Conservation (phyloP, 129 eudicot species). For the Deinandra increscens region DNA sequence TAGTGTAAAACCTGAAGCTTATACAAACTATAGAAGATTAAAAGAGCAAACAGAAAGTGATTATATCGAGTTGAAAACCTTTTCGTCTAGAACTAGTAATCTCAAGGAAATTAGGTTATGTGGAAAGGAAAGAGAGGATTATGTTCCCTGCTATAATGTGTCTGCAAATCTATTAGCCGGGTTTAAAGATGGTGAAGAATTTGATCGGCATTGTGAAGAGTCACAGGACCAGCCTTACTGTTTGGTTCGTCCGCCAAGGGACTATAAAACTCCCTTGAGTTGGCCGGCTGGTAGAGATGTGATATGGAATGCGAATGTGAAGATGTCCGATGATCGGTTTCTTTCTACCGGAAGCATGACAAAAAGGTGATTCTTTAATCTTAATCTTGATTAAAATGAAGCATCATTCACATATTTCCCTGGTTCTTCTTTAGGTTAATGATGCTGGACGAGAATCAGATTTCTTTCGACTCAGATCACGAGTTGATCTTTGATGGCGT, state of each 20-base stretch:
- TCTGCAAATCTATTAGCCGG: slow-evolving; percentile 65
- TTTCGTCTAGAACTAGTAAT: slow-evolving; percentile 39
- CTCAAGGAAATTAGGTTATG: slow-evolving; percentile 50
- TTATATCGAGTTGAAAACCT: slow-evolving; percentile 53
- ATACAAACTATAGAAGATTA: slow-evolving; percentile 66
- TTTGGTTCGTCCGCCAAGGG: slow-evolving; percentile 87
- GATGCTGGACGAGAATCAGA: slow-evolving; percentile 95
- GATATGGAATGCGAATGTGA: slow-evolving; percentile 94
- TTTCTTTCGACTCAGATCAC: slow-evolving; percentile 88
- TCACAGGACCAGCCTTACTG: slow-evolving; percentile 50
- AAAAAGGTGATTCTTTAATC: slow-evolving; percentile 51
- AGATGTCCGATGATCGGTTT: slow-evolving; percentile 81
- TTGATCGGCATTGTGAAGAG: slow-evolving; percentile 85
- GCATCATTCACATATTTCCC: neutral
- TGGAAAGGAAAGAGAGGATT: slow-evolving; percentile 74
- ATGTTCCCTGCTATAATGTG: slow-evolving; percentile 90
- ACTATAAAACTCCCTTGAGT: slow-evolving; percentile 75
- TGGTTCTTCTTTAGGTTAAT: slow-evolving; percentile 56
- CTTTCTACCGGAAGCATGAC: slow-evolving; percentile 98
- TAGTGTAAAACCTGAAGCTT: slow-evolving; percentile 46
- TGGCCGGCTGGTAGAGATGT: slow-evolving; percentile 96
- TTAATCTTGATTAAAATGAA: neutral
- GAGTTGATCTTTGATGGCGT: slow-evolving; percentile 81
- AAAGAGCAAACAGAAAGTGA: slow-evolving; percentile 71
- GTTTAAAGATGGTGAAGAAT: slow-evolving; percentile 73